Base-by-base conservation (phyloP, 192 early-diverging fungal species). In the Coemansia sp. region DNA sequence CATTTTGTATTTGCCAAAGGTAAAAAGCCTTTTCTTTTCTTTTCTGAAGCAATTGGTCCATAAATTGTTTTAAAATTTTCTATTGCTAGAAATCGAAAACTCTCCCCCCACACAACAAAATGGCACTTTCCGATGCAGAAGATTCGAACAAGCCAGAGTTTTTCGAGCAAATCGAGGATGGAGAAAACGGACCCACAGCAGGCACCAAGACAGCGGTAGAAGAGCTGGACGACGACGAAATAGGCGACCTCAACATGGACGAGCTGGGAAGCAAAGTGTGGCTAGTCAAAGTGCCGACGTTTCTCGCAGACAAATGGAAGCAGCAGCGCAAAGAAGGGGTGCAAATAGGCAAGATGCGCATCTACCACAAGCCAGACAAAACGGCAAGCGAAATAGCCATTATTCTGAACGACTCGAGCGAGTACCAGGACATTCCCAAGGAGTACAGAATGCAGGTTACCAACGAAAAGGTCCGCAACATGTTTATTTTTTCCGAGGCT, bases 251-350 rank as follows among this genome's bases (percentile, higher is more conserved):
- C n/a, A 81, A 87, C 54, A 69, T 91, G 62, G 72, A 85, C 19
- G 82, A 86, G 27, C 65, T 86, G 11, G 84, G 76, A 1, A 88
- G 82, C 49, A 91, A 93, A 70, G 88, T 92, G 18, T 97, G 95
- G 95, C 85, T 97, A 8, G 93, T 97, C 32, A 98, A 98, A 71
- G 88, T 97, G 19, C 95, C 95, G 6, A 84, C 83, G 57, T 95
- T 95, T 66, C 68, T 97, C 56, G 92, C 92, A 1, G 88, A 94
- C 5, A 85, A 86, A 61, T 97, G 95, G 95, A 81, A 83, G 45
- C 59, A 68, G 47, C 70, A 86, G 18, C 82, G 86, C 57, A 68
- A 88, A 54, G 85, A 87, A 7, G 85, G 86, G 5, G 80, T 87
- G 18, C 85, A 91, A 59, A 68, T 95, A 35, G 92, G 95, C 52